Evolutionary conservation across 2,329 filamentous ascomycete genomes (phyloP), one percentile per base, ranked within the genome.

Genomic region (Arthrobotrys entomopaga): DNA sequence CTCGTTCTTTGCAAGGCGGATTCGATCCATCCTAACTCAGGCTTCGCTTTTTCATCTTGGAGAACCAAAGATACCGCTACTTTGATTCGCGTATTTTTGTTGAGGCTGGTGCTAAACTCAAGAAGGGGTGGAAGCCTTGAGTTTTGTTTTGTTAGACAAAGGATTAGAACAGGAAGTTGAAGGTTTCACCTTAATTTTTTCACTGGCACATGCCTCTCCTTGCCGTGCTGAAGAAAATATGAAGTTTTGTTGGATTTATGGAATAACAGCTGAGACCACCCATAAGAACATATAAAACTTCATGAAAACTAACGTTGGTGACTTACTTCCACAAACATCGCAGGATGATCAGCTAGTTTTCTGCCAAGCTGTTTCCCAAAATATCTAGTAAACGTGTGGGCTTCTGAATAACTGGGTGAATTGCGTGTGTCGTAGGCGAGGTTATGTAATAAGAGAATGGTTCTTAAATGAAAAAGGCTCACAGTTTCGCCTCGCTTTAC

Each of bases 401-500:
- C 98, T 78, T 99, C 95, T 78, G 88, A 91, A 82, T 87, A 96
- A 71, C 87, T 85, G 79, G 93, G 89, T 34, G 98, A 83, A 0
- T 90, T 87, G 70, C 91, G 87, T 0, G 92, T 91, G 0, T 94
- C 94, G 80, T 96, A 96, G 81, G 98, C 90, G 88, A 99, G 93
- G 79, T 88, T 90, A 80, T 97, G 89, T 57, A 99, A 89, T 0
- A 98, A 85, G 49, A 91, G 88, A 53, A 99, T 88, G 40, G 97
- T 96, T 80, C 98, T 95, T 3, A 97, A 87, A 8, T 94, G 88
- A 82, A 93, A 98, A 0, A 99, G 85, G 83, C 97, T 87, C 20
- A 97, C 89, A 66, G 89, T 89, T 83, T 95, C 89, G 53, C 97
- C 92, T 81, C 96, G 91, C 82, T 98, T 99, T 84, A 98, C 98